Base-by-base conservation (phyloP, 2,329 filamentous ascomycete species). In the Arthroderma uncinatum region DNA sequence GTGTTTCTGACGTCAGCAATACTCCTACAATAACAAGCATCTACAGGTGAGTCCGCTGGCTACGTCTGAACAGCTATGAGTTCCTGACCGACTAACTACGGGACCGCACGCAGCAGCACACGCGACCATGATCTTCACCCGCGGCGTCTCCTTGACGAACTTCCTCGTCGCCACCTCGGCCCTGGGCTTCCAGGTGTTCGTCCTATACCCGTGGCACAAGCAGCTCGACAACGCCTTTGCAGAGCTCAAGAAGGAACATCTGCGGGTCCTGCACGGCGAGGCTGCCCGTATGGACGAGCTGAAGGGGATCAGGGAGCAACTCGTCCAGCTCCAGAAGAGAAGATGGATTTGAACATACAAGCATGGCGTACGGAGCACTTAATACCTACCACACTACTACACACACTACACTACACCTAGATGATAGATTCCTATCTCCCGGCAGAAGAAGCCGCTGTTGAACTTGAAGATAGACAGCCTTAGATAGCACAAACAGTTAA, bases 191-290 rank as follows among this genome's bases (percentile, higher is more conserved):
- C 83, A 86, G 70, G 81, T 86, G 53, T 83, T 82, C 63, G 84
- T 87, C 39, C 74, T 87, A 9, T 86, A 86, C 68, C 84, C 84
- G 1, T 86, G 83, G 83, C 83, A 86, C 69, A 78, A 84, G 64
- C 74, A 84, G 65, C 72, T 87, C 5, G 81, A 85, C 61, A 76
- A 79, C 19, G 79, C 81, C 59, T 85, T 86, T 64, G 74, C 80
- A 57, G 71, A 75, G 9, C 70, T 85, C 23, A 82, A 80, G 65
- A 75, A 74, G 57, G 82, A 85, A 62, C 81, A 85, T 57, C 59
- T 74, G 3, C 65, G 62, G 5, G 57, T 73, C 4, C 58, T 75
- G 34, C 57, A 69, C 44, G 56, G 65, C 52, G 60, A 62, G 47
- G 37, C 54, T 1, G 19, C 48, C 21, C 60, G 58, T 21, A 34